phyloP scores from a whole-genome alignment of 768 basidiomycete genomes.

The Leccinum obscurum region DNA sequence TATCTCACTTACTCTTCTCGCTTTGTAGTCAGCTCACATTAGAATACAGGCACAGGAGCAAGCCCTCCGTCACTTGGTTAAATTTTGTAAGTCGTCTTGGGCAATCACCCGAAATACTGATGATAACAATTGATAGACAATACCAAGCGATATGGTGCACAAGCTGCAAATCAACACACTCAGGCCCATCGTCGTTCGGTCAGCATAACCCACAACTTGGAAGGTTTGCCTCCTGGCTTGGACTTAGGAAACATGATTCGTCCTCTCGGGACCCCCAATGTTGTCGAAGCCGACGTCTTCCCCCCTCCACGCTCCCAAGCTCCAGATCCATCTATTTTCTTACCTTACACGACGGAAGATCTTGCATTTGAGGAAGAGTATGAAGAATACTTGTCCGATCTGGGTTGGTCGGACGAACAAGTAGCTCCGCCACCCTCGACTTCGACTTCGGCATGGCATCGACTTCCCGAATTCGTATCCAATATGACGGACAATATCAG shows the following conservation, averaged over 20 bases:
- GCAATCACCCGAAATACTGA: conserved; percentile 8
- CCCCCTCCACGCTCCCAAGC: conserved; percentile 89
- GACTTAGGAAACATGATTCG: conserved; percentile 75
- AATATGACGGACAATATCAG: conserved; percentile 87
- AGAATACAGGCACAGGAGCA: conserved; percentile 83
- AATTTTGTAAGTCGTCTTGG: conserved; percentile 71
- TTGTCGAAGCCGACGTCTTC: conserved; percentile 89
- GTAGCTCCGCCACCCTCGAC: conserved; percentile 36
- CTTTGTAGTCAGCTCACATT: conserved; percentile 12
- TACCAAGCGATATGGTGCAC: conserved; percentile 80
- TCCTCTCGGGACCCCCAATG: conserved; percentile 72
- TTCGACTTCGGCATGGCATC: conserved; percentile 71
- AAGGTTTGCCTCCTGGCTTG: conserved; percentile 72
- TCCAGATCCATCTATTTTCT: conserved; percentile 78
- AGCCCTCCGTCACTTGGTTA: conserved; percentile 88
- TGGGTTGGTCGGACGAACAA: conserved; percentile 70
- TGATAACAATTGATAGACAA: conserved; percentile 59
- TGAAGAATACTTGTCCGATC: conserved; percentile 91
- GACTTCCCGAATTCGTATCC: conserved; percentile 75
- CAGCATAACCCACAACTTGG: conserved; percentile 80
- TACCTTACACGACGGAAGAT: conserved; percentile 91
- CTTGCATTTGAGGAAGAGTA: conserved; percentile 97
- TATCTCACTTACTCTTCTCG: conserved; percentile 32
- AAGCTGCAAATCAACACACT: conserved; percentile 47
- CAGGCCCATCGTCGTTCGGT: conserved; percentile 77